Evolutionary conservation across 352 stramenopile genomes (phyloP).

Genomic region (Phytophthora colocasiae): DNA sequence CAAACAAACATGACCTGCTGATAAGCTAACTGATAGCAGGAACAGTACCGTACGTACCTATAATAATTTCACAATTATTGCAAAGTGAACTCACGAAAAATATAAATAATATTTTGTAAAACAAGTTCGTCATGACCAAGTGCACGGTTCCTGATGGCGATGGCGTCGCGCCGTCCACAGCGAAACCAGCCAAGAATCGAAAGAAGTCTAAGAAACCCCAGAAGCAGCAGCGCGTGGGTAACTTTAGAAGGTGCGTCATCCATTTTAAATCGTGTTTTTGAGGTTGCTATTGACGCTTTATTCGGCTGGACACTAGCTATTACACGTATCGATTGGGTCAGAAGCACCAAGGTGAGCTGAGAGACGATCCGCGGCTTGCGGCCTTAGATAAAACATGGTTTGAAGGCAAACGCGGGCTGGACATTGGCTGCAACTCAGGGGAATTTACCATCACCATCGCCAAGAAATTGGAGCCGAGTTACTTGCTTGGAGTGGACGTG

Average conservation of each 20-base stretch:
- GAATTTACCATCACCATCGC: slow-evolving; percentile 80
- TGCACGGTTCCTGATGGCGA: slow-evolving; percentile 14
- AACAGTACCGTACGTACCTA: too few relatives aligned
- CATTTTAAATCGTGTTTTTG: neutral
- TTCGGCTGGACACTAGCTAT: slow-evolving; percentile 47
- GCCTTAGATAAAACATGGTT: slow-evolving; percentile 78
- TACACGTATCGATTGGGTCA: slow-evolving; percentile 81
- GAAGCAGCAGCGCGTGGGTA: slow-evolving; percentile 70
- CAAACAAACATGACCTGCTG: neutral
- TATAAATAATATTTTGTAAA: too few relatives aligned
- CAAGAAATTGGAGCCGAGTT: slow-evolving; percentile 57
- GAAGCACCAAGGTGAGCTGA: slow-evolving; percentile 51
- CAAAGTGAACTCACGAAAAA: neutral
- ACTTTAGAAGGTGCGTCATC: slow-evolving; percentile 68
- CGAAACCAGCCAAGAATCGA: slow-evolving; percentile 19
- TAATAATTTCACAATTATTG: neutral
- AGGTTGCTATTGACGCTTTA: slow-evolving; percentile 7
- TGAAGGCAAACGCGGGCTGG: slow-evolving; percentile 60
- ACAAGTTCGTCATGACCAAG: slow-evolving; percentile 13
- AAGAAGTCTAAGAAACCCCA: slow-evolving; percentile 35
- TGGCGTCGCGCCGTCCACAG: neutral
- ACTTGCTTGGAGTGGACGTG: slow-evolving; percentile 77
- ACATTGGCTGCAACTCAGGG: slow-evolving; percentile 87
- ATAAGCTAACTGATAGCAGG: too few relatives aligned
- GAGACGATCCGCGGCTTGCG: slow-evolving; percentile 66